Base-by-base conservation (phyloP, 1,284 basidiomycete species). In the Ceratobasidium papillatum region DNA sequence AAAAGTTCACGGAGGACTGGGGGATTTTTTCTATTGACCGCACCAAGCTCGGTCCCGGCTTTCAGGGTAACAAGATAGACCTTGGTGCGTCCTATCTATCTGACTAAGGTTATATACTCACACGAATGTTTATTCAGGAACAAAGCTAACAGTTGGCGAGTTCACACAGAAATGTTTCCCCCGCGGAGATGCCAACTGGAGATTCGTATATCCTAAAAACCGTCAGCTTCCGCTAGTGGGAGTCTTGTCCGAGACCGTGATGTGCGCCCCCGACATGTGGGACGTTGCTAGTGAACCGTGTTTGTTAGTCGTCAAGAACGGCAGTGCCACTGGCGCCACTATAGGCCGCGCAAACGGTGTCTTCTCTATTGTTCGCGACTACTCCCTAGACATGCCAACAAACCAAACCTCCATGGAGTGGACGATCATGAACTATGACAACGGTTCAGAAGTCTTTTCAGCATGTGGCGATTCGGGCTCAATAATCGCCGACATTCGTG, bases 391-490 rank as follows among this genome's bases (percentile, higher is more conserved):
- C 34, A 22, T 22, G 56, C 2, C 1, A 32, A 36, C 34, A 38
- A 27, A 69, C 58, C 65, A 72, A 5, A 75, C 65, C 3, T 75
- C 74, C 30, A 76, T 43, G 47, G 76, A 75, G 51, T 75, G 74
- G 74, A 58, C 45, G 74, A 77, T 79, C 64, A 36, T 81, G 52
- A 75, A 76, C 58, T 80, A 80, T 61, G 79, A 79, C 62, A 76
- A 73, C 59, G 77, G 80, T 73, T 80, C 78, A 0, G 78, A 75
- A 7, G 76, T 56, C 51, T 82, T 82, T 75, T 82, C 81, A 32
- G 77, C 68, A 22, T 76, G 62, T 74, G 81, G 81, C n/a, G 81
- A 82, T 77, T 82, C 81, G 22, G 81, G 82, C 54, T 79, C 81
- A 1, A 75, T 80, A 19, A 79, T 83, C 74, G 80, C 68, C 56